These are phyloP conservation scores for Zizania latifolia DNA, from an alignment of 176 grass and related monocot genomes.

Conservation along the genomic window DNA sequence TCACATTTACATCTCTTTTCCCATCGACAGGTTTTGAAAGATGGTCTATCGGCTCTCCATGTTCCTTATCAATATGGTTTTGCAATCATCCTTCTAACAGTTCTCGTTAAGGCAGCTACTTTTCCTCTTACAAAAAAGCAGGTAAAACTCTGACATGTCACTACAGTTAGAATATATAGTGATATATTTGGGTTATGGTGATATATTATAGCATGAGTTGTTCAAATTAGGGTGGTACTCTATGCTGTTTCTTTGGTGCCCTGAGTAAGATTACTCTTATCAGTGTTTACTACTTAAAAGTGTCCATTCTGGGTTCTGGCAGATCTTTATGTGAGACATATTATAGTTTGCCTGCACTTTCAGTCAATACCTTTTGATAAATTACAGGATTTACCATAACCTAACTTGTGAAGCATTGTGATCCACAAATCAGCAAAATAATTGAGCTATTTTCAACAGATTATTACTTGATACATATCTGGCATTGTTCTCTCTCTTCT, in stretches of 20 bases:
- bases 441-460: background rate
- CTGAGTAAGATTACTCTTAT: background rate
- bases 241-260: background rate
- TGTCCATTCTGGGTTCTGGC: background rate
- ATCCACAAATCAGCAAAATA: background rate
- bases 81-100: slow-evolving; percentile 87
- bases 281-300: background rate
- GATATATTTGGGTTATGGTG: background rate
- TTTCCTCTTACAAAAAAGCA: slow-evolving; percentile 99
- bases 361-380: background rate
- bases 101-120: slow-evolving; percentile 88
- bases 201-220: background rate
- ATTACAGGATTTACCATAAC: background rate
- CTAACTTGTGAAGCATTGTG: background rate
- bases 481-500: background rate
- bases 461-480: background rate
- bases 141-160: slow-evolving; percentile 31
- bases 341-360: background rate
- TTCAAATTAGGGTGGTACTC: background rate
- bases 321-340: background rate
- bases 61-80: slow-evolving; percentile 98
- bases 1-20: slow-evolving; percentile 11
- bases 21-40: slow-evolving; percentile 78
- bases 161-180: background rate
- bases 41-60: slow-evolving; percentile 80